Evolutionary conservation across 2,329 filamentous ascomycete species (phyloP).

Genomic region (Dactylellina parvicollis): DNA sequence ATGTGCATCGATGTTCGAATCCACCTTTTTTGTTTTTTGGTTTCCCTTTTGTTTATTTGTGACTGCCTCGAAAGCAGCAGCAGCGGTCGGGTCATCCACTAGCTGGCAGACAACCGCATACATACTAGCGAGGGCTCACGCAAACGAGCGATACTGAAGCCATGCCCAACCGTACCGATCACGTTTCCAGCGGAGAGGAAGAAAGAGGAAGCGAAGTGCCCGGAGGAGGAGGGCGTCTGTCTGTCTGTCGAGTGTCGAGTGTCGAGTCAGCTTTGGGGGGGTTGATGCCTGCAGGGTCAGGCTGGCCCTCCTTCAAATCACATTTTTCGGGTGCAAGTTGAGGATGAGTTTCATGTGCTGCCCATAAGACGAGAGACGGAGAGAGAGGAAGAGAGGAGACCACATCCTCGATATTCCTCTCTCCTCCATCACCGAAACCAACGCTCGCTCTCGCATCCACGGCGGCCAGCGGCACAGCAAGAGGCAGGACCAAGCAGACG

Average conservation of each 20-base stretch:
- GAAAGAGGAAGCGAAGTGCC: background rate
- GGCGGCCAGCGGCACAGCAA: background rate
- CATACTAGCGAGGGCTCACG: slow-evolving; percentile 33
- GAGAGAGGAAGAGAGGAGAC: background rate
- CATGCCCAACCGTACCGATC: slow-evolving; percentile 29
- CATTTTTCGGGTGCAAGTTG: slow-evolving; percentile 32
- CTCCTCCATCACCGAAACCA: background rate
- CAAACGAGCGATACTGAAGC: slow-evolving; percentile 46
- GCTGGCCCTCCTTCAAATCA: slow-evolving; percentile 29
- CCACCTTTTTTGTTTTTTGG: background rate
- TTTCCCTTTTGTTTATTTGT: background rate
- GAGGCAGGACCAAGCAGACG: background rate
- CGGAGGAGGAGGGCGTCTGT: background rate
- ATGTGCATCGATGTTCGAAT: slow-evolving; percentile 7
- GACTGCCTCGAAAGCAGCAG: slow-evolving; percentile 16
- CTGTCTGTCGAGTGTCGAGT: background rate
- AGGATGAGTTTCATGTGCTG: slow-evolving; percentile 42
- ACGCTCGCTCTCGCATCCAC: background rate
- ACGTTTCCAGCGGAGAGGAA: slow-evolving; percentile 22
- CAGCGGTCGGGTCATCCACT: slow-evolving; percentile 3
- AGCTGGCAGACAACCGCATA: background rate
- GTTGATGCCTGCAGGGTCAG: slow-evolving; percentile 19
- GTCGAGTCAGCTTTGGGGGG: too few relatives aligned
- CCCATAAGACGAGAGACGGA: background rate
- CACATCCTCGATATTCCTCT: background rate